A percentile compares a stretch with the other conserved stretches of the same genome.
These are phyloP conservation scores for Trametes maxima DNA, from an alignment of 768 basidiomycete genomes.

Conservation along the genomic window DNA sequence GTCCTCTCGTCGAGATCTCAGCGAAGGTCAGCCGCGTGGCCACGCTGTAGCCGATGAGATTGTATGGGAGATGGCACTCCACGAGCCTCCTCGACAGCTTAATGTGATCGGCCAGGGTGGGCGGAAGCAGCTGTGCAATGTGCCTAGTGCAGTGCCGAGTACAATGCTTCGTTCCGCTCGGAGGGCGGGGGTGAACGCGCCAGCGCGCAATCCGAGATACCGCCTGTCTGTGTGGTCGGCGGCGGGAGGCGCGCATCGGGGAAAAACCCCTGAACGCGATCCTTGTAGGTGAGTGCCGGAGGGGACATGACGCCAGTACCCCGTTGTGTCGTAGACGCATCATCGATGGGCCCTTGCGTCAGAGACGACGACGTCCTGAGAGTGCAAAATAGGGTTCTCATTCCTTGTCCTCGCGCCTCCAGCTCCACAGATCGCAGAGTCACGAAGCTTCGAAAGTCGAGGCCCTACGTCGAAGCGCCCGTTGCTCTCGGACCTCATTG, in stretches of 20 bases:
- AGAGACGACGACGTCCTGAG: neutral
- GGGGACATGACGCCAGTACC: neutral
- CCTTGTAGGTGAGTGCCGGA: neutral
- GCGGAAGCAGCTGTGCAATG: neutral
- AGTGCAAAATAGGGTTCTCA: neutral
- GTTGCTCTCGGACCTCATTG: neutral
- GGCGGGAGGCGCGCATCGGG: neutral
- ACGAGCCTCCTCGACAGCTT: neutral
- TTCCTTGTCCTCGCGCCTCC: neutral
- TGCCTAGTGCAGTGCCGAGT: neutral
- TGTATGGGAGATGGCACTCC: neutral
- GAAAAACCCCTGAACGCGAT: neutral
- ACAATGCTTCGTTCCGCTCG: neutral
- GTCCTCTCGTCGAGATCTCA: slow-evolving; percentile 1
- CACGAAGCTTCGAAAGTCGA: slow-evolving; percentile 11
- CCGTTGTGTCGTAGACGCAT: neutral
- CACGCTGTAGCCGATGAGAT: slow-evolving; percentile 4
- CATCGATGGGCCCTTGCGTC: slow-evolving; percentile 8
- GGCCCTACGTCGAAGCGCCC: neutral
- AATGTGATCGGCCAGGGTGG: neutral
- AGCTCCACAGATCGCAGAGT: neutral
- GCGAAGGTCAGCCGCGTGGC: slow-evolving; percentile 3
- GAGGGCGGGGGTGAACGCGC: neutral
- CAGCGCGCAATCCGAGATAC: too few species aligned
- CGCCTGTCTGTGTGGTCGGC: neutral